Base-by-base conservation (phyloP, 768 basidiomycete species). In the Hydnum rufescens region DNA sequence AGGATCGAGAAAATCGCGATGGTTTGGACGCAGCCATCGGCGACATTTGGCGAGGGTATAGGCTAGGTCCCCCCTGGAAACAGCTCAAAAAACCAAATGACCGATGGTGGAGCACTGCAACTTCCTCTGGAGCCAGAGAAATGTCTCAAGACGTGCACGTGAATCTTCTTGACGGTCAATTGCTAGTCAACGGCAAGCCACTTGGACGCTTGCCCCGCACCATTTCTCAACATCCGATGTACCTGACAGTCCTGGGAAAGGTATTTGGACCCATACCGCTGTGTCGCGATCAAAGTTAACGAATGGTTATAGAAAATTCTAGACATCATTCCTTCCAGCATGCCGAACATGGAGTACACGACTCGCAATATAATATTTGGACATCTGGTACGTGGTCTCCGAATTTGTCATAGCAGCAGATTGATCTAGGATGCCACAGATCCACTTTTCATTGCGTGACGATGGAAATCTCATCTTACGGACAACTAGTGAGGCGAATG, bases 31-130 rank as follows among this genome's bases (percentile, higher is more conserved):
- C 50, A 19, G 18, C 18, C 18, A n/a, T 49, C n/a, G 8, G 6
- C 50, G n/a, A 22, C 18, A 50, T 52, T 18, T 52, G 47, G 51
- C 8, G 16, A 8, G 13, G 13, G 6, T 51, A 19, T 18, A n/a
- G 18, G 8, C n/a, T 18, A 50, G 22, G 8, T 6, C 8, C 6
- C 42, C 13, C 1, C n/a, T 52, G 51, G 51, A 6, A 18, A n/a
- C 42, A n/a, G 34, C 26, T 52, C 5, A 13, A 44, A 8, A 19
- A 13, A 51, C 51, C 51, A 5, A 52, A 49, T 26, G 22, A 50
- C n/a, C 47, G 51, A 19, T 52, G 51, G 51, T n/a, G 50, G 16
- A 50, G n/a, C 48, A 52, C 51, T 22, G 18, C 16, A 5, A 51
- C 18, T 18, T 6, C 6, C 5, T 8, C 8, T 29, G 5, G 6